Percentiles rank a stretch among this genome's conserved stretches.
Evolutionary conservation across 2,329 filamentous ascomycete genomes (phyloP).

Genomic region (Pseudogymnoascus sp.): DNA sequence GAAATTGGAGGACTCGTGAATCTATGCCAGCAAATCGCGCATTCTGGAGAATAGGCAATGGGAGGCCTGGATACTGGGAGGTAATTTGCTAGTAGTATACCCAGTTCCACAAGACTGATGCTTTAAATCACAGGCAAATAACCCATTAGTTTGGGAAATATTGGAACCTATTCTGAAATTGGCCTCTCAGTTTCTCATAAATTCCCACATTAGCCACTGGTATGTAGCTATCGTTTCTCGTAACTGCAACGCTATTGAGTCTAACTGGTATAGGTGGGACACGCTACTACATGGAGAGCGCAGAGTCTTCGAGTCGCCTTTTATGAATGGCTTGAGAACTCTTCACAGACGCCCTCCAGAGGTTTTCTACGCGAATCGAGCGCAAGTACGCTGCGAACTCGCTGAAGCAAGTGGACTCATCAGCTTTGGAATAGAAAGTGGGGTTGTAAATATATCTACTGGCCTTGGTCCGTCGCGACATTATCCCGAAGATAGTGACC

Average conservation of each 20-base stretch:
- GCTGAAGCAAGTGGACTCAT: background rate
- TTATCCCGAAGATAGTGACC: background rate
- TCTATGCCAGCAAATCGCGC: background rate
- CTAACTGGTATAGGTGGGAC: background rate
- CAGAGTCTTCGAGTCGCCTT: background rate
- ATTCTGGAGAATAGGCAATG: constrained; percentile 1
- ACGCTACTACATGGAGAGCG: background rate
- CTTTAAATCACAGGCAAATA: background rate
- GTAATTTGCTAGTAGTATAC: background rate
- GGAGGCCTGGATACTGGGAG: constrained; percentile 1
- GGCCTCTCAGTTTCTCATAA: constrained; percentile 6
- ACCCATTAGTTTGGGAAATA: constrained; percentile 8
- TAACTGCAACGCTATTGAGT: background rate
- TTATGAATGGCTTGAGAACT: background rate
- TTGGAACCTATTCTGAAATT: constrained; percentile 10
- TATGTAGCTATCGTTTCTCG: background rate
- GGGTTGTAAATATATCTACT: background rate
- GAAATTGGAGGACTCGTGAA: background rate
- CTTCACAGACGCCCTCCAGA: background rate
- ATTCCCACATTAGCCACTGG: constrained; percentile 9
- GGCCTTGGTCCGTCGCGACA: background rate
- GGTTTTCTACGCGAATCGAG: background rate
- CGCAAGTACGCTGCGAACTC: background rate
- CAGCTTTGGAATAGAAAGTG: constrained; percentile 4
- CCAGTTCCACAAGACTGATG: background rate